These are phyloP conservation scores for Anthracocystis walkeri DNA, from an alignment of 1,284 basidiomycete species.

Conservation along the genomic window DNA sequence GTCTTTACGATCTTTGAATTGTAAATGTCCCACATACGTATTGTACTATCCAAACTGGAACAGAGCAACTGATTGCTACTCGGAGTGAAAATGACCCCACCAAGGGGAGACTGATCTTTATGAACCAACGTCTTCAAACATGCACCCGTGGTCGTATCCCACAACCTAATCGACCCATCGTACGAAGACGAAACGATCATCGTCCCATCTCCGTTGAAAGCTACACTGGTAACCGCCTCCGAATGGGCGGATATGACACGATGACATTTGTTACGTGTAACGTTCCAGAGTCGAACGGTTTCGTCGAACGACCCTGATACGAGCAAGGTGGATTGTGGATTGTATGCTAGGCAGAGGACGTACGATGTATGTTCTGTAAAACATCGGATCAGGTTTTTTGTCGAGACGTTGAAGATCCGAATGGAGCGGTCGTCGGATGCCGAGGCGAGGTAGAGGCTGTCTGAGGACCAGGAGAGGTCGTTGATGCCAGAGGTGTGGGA, in stretches of 20 bases:
- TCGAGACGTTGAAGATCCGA: constrained; percentile 50
- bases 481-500: constrained; percentile 56
- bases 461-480: constrained; percentile 61
- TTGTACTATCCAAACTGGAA: constrained; percentile 89
- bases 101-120: constrained; percentile 92
- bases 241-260: constrained; percentile 83
- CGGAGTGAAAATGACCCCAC: constrained; percentile 87
- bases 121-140: constrained; percentile 97
- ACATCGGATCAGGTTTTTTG: constrained; percentile 30
- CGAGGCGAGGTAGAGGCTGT: constrained; percentile 56
- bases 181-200: constrained; percentile 92
- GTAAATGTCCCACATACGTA: constrained; percentile 93
- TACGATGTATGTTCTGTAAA: constrained; percentile 89
- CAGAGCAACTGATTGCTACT: constrained; percentile 89
- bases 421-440: constrained; percentile 62
- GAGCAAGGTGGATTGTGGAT: constrained; percentile 85
- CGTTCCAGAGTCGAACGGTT: constrained; percentile 93
- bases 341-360: constrained; percentile 91
- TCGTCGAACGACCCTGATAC: constrained; percentile 95
- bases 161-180: constrained; percentile 86
- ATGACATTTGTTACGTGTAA: constrained; percentile 74
- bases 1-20: constrained; percentile 93
- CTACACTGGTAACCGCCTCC: constrained; percentile 92
- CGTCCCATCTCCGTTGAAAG: constrained; percentile 93
- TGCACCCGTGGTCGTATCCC: constrained; percentile 95